Conservation (phyloP, 23 red algal genomes). For the Gracilariopsis chorda region DNA sequence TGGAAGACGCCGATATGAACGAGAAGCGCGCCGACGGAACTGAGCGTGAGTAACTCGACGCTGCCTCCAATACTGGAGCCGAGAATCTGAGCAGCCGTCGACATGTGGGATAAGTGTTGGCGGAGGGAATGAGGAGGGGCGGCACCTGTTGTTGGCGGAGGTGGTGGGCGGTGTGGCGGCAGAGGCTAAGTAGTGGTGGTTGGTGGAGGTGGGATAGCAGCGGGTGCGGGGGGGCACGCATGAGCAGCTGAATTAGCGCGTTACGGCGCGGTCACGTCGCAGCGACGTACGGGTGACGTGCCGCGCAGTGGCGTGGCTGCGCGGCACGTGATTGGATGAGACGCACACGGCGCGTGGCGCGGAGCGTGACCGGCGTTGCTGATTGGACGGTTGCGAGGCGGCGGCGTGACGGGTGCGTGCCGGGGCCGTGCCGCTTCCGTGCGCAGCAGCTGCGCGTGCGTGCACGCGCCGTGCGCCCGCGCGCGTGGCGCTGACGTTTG, state of each 20-base stretch:
- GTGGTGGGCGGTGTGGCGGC: no score
- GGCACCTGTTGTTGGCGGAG: not conserved
- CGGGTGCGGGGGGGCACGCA: not conserved
- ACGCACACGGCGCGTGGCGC: no score
- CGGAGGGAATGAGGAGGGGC: not conserved
- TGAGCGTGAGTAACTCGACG: slow-evolving; percentile 45
- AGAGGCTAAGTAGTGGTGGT: no score
- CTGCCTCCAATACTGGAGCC: slow-evolving; percentile 38
- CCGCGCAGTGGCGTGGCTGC: no score
- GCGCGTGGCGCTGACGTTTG: not conserved
- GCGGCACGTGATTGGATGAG: no score
- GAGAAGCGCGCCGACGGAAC: slow-evolving; percentile 15
- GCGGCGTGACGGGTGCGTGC: not conserved
- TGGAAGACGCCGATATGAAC: slow-evolving; percentile 7
- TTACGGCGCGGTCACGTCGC: no score
- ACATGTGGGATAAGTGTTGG: not conserved
- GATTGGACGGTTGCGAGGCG: no score
- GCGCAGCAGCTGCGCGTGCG: no score
- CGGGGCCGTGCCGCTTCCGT: no score
- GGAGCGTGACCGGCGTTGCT: no score
- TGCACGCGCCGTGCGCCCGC: not conserved
- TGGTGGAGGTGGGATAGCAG: not conserved
- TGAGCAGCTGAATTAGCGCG: no score
- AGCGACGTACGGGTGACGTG: no score
- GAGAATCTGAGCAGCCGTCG: not conserved